A percentile compares a stretch with the other conserved stretches of the same genome.
Evolutionary conservation across 257 asterid genomes (phyloP).

Genomic region (Penstemon davidsonii): DNA sequence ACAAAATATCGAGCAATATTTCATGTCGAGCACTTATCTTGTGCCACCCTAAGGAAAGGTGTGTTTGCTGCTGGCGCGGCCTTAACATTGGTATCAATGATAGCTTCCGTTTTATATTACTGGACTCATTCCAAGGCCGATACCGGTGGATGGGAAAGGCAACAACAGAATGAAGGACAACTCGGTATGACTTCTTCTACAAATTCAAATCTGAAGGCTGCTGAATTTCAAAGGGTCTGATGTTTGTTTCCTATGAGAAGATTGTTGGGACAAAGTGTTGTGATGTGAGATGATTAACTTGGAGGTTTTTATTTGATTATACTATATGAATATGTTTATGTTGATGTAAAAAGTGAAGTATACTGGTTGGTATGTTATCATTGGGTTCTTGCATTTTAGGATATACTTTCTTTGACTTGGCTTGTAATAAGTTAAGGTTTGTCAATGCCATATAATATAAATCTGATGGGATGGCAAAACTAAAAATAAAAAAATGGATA

Average conservation of each 20-base stretch:
- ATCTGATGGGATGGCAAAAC: too few species aligned
- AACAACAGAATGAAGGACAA: constrained; percentile 60
- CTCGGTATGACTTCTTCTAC: constrained; percentile 67
- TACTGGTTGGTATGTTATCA: too few species aligned
- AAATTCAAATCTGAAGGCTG: constrained; percentile 40
- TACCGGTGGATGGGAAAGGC: constrained; percentile 94
- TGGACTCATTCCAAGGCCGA: constrained; percentile 85
- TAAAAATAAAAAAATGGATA: too few species aligned
- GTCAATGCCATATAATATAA: too few species aligned
- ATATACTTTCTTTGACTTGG: too few species aligned
- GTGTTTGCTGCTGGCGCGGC: constrained; percentile 97
- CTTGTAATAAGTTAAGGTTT: too few species aligned
- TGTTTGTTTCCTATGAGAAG: background rate
- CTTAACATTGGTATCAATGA: constrained; percentile 60
- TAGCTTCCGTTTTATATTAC: constrained; percentile 59
- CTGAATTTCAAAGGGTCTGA: constrained; percentile 38
- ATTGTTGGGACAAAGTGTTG: constrained; percentile 11
- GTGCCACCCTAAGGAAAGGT: constrained; percentile 91
- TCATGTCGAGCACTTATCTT: constrained; percentile 58
- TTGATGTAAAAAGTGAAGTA: too few species aligned
- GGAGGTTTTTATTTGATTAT: background rate
- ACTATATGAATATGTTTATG: too few species aligned
- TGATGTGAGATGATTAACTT: constrained; percentile 10
- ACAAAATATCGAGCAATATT: constrained; percentile 77
- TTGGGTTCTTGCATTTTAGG: too few species aligned